Base-by-base conservation (phyloP, 371 early-diverging fungal species). In the Mucor mucedo region DNA sequence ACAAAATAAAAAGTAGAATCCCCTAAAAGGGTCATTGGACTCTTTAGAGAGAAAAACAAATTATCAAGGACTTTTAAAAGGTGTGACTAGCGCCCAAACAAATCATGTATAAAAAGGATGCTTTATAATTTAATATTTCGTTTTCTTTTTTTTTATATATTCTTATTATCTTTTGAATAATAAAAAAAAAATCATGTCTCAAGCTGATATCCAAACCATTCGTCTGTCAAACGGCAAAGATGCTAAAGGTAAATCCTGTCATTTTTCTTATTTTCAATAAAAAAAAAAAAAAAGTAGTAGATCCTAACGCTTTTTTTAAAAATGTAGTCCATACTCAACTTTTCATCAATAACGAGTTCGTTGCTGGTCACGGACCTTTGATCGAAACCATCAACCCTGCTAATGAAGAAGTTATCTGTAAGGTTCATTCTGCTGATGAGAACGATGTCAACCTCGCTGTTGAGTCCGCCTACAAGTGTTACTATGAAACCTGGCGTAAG, bases 381-480 rank as follows among this genome's bases (percentile, higher is more conserved):
- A 78, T 77, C 54, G 79, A 79, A 39, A 77, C 87, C 7, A 77
- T 84, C 69, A 91, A 90, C 72, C 93, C 93, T 55, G 85, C 86
- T 44, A 91, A 84, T 28, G 93, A 89, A 57, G 82, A 89, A 45
- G 82, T 86, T 5, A 85, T 94, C 61, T 87, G 86, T 55, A 71
- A 74, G n/a, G 88, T 95, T 10, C 80, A 84, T 53, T 91, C 93
- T 63, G 93, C 88, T 47, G 70, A 78, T 38, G 85, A 84, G 48
- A 80, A 76, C 27, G 95, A 95, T 68, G 88, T 94, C 5, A 86
- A 94, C 57, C 70, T 62, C 7, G 94, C 95, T 8, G 94, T 93
- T 5, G 61, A 77, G 6, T 89, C 91, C 28, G 95, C 95, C 13
- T 60, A 86, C 44, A 63, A 77, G 1, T 91, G 92, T 11, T 90